Base-by-base conservation (phyloP, 2,329 filamentous ascomycete genomes). In the Beauveria sp. region DNA sequence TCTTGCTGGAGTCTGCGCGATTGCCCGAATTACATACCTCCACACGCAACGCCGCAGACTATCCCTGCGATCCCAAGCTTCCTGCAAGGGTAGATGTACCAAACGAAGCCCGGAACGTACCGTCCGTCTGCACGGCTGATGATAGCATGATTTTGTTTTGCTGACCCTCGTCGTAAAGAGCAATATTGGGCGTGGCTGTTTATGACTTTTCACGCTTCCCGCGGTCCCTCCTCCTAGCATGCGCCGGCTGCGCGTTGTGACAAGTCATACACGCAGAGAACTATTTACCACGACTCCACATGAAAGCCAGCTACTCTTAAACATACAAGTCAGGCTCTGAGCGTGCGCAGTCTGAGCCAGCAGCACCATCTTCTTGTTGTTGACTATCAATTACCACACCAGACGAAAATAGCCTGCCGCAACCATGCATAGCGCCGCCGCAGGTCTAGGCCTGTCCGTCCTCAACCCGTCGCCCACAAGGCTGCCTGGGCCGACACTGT, bases 401-500 rank as follows among this genome's bases (percentile, higher is more conserved):
- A 58, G 38, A 30, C 40, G 18, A 52, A 57, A 50, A 50, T 58
- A 51, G 53, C 49, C 46, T n/a, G 28, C 28, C 28, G 26, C 45
- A 26, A 50, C 51, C 43, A 74, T 73, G 72, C 67, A 71, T 22
- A 42, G 26, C 42, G 34, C 62, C 38, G 51, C 62, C 47, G 26
- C 47, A 38, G 34, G 34, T 5, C 18, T 20, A 34, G 63, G 66
- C 40, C 68, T 78, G 38, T 81, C 80, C 10, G 73, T 83, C 52
- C 68, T 80, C 63, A 83, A 83, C 67, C 71, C 78, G 10, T 67
- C 69, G 28, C 74, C 80, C 12, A 63, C 62, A 16, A 72, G 68
- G 60, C 66, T 81, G 6, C 66, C 73, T 1, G 81, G 81, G 1
- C 78, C 81, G 24, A 61, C 62, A 12, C 71, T 82, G 51, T 71